Evolutionary conservation across 2,329 filamentous ascomycete species (phyloP), one percentile per base, ranked within the genome.

Genomic region (Fusarium sp.): DNA sequence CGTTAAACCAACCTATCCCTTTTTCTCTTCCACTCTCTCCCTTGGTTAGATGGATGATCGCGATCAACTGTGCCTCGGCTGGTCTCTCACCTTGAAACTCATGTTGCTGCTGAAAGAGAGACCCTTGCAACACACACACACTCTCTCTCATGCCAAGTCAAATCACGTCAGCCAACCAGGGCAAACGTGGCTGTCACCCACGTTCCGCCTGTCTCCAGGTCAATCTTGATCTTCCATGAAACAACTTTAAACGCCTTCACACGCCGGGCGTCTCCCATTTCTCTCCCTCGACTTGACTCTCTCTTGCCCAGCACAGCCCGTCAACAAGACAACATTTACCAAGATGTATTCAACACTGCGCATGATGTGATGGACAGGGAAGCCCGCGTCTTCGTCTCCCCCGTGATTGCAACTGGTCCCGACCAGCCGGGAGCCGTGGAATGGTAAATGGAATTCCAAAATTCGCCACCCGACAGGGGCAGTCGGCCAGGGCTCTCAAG

Each of bases 381-480:
- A 10, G 29, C 14, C 11, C 41, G 41, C 20, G n/a, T 22, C 9
- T n/a, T 45, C 14, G 13, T 48, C 43, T 22, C 16, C 27, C 48
- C 37, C 54, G 48, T 69, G 45, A 62, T 67, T 64, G 48, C n/a
- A n/a, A n/a, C 56, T 72, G 56, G 61, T 68, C 64, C 71, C 71
- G 65, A 29, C 72, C 54, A 52, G 62, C 61, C 35, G 71, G 71
- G 68, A 74, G 71, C 35, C 59, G 20, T 74, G 72, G 72, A 74
- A 72, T 69, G 41, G 72, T 72, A 71, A 62, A 74, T 74, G 57
- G 71, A 72, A 74, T 64, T 72, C 60, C 63, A 61, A 72, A 48
- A 22, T 39, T 72, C 45, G 68, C 72, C 64, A 74, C 68, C 43
- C 20, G 60, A 69, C 72, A 74, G 72, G 72, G 72, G 72, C 68